A percentile compares a stretch with the other conserved stretches of the same genome.
Evolutionary conservation across 1,139 yeast species (phyloP).

Genomic region (Wickerhamiella pararugosa): DNA sequence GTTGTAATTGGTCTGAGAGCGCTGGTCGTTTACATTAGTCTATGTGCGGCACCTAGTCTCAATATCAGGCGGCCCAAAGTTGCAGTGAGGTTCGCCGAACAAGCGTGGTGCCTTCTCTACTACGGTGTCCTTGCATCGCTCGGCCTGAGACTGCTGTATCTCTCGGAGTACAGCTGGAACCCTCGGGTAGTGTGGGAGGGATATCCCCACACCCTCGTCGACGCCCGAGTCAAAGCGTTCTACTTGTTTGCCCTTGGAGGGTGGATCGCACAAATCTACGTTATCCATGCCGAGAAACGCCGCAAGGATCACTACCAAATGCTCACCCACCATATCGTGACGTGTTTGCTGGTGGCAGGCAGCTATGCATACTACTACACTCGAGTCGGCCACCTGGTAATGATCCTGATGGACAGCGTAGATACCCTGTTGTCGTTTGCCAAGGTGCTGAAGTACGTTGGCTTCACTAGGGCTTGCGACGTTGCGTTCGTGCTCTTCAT

Average conservation of each 20-base stretch:
- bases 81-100: conserved; percentile 64
- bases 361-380: conserved; percentile 62
- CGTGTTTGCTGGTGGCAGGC: conserved; percentile 51
- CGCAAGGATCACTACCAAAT: conserved; percentile 77
- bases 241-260: conserved; percentile 57
- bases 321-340: conserved; percentile 79
- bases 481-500: conserved; percentile 52
- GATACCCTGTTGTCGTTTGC: conserved; percentile 62
- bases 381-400: conserved; percentile 63
- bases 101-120: conserved; percentile 65
- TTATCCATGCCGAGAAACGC: conserved; percentile 57
- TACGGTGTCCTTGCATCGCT: conserved; percentile 39
- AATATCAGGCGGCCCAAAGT: conserved; percentile 38
- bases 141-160: conserved; percentile 44
- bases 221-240: conserved; percentile 42
- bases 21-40: conserved; percentile 1
- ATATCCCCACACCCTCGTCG: conserved; percentile 55
- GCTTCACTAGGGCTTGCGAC: conserved; percentile 48
- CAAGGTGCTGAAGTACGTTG: conserved; percentile 62
- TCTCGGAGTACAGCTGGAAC: conserved; percentile 46
- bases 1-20: conserved; percentile 5
- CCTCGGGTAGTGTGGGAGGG: conserved; percentile 45
- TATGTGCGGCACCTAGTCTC: conserved; percentile 11
- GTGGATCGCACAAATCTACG: conserved; percentile 73
- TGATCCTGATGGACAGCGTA: conserved; percentile 70